Evolutionary conservation across 1,139 yeast genomes (phyloP).

Genomic region (Tardiomyces digboiensis): DNA sequence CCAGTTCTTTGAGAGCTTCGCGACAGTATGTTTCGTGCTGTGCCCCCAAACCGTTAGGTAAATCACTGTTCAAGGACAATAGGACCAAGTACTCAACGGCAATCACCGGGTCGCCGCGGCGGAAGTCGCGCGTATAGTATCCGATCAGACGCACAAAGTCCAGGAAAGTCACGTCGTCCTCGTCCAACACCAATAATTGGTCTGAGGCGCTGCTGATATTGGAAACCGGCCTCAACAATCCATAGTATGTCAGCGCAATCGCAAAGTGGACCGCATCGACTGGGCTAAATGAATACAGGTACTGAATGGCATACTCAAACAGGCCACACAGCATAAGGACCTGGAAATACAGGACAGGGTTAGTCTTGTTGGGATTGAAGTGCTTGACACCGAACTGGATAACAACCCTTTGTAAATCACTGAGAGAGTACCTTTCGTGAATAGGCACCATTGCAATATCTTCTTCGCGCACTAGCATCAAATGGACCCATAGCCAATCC

Average conservation of each 20-base stretch:
- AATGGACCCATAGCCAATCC: constrained; percentile 97
- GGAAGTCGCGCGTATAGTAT: constrained; percentile 62
- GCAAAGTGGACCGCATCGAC: constrained; percentile 89
- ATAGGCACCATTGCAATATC: constrained; percentile 34
- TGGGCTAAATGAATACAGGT: constrained; percentile 58
- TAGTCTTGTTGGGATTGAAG: constrained; percentile 53
- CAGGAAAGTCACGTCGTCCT: constrained; percentile 18
- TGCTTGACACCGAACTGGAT: constrained; percentile 64
- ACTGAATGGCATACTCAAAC: constrained; percentile 73
- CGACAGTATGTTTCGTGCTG: constrained; percentile 45
- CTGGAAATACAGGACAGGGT: constrained; percentile 65
- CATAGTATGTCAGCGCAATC: constrained; percentile 69
- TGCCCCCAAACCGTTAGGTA: constrained; percentile 16
- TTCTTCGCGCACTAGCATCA: constrained; percentile 60
- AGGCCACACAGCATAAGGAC: constrained; percentile 68
- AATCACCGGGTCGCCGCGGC: constrained; percentile 77
- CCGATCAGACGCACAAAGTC: constrained; percentile 32
- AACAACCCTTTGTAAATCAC: constrained; percentile 65
- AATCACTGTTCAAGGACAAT: constrained; percentile 45
- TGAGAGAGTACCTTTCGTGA: constrained; percentile 63
- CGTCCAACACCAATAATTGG: constrained; percentile 17
- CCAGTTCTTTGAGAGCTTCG: constrained; percentile 75
- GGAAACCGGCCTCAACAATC: constrained; percentile 48
- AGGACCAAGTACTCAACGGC: constrained; percentile 83
- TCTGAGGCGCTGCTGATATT: constrained; percentile 9